Base-by-base conservation (phyloP, 2,329 filamentous ascomycete species). In the Diaporthe sp. region DNA sequence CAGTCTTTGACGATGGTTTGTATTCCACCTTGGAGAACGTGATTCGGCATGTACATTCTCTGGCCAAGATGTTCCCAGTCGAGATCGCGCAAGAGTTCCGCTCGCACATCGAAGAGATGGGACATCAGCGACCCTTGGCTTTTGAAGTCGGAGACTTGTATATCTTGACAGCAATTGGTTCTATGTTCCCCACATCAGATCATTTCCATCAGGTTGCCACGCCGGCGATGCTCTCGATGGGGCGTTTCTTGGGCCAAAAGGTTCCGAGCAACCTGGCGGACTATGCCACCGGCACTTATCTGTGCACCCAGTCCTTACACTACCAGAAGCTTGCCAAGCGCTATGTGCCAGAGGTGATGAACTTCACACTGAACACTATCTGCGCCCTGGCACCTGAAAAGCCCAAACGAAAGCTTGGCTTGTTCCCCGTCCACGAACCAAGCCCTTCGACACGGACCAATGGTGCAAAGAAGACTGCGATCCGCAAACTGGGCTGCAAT, bases 161-260 rank as follows among this genome's bases (percentile, higher is more conserved):
- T 31, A 86, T 98, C n/a, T 86, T 99, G 49, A 96, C 95, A 0
- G 95, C 95, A 0, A 91, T 98, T 76, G 92, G 93, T 55, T 92
- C 92, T 2, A 94, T 97, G 72, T 99, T 98, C 81, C 96, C 97
- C 6, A 98, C 97, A 0, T 98, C 96, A 0, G 97, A 99, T 84
- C 96, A 98, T 85, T 99, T 98, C 84, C 97, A 99, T 81, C 94
- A 97, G 80, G 95, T 98, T 49, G 94, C 95, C 55, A 99, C 97
- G 2, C 97, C 97, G 2, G 94, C 96, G 0, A 94, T 95, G 84
- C 91, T 98, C 7, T 90, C 93, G n/a, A 94, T 98, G 84, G 91
- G 90, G 17, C 92, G 95, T 73, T 98, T 94, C 84, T 89, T 99
- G 37, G 95, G 94, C 1, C 92, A 98, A 79, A 95, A 92, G 74